Evolutionary conservation across 768 basidiomycete genomes (phyloP).

Genomic region (Phanerochaete carnosa): DNA sequence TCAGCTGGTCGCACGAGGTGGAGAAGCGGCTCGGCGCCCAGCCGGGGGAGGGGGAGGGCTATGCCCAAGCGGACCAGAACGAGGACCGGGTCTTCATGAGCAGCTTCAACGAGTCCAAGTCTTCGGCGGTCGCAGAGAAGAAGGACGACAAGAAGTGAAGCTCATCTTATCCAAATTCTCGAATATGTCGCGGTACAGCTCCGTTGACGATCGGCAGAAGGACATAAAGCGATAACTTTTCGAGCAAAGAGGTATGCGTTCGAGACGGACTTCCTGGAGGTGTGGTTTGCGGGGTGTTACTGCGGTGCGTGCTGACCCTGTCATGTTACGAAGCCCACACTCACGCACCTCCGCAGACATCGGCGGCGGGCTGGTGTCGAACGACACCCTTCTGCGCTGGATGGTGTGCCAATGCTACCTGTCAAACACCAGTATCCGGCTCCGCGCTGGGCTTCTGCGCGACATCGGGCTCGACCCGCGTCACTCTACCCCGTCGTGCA

Average conservation of each 20-base stretch:
- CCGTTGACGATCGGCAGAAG: neutral
- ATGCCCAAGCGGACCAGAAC: slow-evolving; percentile 4
- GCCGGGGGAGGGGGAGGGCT: slow-evolving; percentile 5
- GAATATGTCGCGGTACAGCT: neutral
- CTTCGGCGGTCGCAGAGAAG: neutral
- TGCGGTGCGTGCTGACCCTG: slow-evolving; percentile 21
- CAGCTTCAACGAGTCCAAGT: neutral
- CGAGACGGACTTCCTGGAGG: slow-evolving; percentile 28
- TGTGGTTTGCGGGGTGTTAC: slow-evolving; percentile 34
- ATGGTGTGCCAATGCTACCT: slow-evolving; percentile 34
- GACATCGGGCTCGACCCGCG: slow-evolving; percentile 17
- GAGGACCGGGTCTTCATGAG: neutral
- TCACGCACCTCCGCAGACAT: slow-evolving; percentile 22
- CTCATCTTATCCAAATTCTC: neutral
- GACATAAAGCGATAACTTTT: slow-evolving; percentile 3
- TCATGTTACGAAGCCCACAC: neutral
- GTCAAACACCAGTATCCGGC: slow-evolving; percentile 28
- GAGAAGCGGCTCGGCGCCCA: slow-evolving; percentile 4
- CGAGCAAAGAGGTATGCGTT: neutral
- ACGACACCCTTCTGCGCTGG: slow-evolving; percentile 30
- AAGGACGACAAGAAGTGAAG: neutral
- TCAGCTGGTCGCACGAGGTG: neutral
- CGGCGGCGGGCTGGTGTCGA: slow-evolving; percentile 29
- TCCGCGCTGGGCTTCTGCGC: slow-evolving; percentile 19
- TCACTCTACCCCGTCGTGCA: slow-evolving; percentile 17